Conservation (phyloP, 495 filamentous ascomycete genomes). For the Neurospora sp. region DNA sequence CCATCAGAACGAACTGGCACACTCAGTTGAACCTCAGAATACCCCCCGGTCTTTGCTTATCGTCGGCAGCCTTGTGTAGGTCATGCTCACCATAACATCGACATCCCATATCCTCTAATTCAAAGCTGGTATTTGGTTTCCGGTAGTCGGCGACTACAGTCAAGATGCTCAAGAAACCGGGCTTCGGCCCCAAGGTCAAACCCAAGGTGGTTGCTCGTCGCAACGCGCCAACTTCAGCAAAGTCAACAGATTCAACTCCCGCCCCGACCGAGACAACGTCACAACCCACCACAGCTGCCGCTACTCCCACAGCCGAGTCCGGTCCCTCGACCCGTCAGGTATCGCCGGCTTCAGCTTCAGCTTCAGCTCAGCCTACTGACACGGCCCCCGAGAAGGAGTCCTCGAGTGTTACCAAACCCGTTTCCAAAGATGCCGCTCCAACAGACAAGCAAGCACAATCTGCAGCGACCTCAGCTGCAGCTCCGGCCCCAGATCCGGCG, state of each 20-base stretch:
- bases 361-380: neutral
- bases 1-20: neutral
- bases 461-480: neutral
- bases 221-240: neutral
- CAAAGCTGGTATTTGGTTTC: neutral
- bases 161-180: constrained; percentile 36
- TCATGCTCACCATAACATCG: neutral
- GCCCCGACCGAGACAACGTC: neutral
- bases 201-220: constrained; percentile 5
- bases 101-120: neutral
- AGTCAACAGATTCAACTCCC: neutral
- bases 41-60: neutral
- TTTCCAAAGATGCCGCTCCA: neutral
- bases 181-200: constrained; percentile 33
- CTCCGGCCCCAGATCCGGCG: neutral
- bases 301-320: neutral
- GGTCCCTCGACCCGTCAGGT: neutral
- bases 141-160: constrained; percentile 14
- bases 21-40: neutral
- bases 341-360: neutral
- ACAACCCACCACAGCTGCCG: neutral
- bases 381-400: neutral
- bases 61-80: neutral
- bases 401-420: neutral
- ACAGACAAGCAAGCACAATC: neutral